Percentiles rank a stretch among this genome's conserved stretches.
Conservation (phyloP, 768 basidiomycete genomes). For the Mycena olivaceomarginata region DNA sequence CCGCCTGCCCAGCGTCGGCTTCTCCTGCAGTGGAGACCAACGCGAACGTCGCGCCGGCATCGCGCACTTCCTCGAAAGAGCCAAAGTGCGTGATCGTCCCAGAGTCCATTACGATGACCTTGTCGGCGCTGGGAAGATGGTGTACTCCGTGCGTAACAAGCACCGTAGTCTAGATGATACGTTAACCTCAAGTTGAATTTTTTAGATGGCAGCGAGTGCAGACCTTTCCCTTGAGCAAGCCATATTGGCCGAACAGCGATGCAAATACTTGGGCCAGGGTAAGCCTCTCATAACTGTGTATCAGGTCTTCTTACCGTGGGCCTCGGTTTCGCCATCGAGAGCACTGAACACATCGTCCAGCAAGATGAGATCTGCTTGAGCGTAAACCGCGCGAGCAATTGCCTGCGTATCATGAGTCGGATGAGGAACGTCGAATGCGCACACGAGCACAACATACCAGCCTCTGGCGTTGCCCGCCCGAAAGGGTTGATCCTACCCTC, state of each 20-base stretch:
- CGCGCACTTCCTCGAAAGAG: slow-evolving; percentile 35
- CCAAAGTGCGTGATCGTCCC: slow-evolving; percentile 36
- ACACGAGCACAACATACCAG: neutral
- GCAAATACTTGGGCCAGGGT: slow-evolving; percentile 27
- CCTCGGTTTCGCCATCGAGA: slow-evolving; percentile 36
- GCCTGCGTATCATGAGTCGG: slow-evolving; percentile 3
- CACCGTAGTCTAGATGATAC: slow-evolving; percentile 29
- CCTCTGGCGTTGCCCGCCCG: slow-evolving; percentile 35
- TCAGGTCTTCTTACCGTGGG: slow-evolving; percentile 16
- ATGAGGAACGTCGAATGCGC: neutral
- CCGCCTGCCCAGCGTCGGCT: neutral
- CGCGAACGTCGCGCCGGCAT: slow-evolving; percentile 32
- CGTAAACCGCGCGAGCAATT: slow-evolving; percentile 38
- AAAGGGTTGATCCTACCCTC: slow-evolving; percentile 29
- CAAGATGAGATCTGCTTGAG: slow-evolving; percentile 34
- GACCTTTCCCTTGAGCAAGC: slow-evolving; percentile 38
- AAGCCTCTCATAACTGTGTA: neutral
- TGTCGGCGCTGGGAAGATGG: slow-evolving; percentile 39
- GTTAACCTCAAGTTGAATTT: neutral
- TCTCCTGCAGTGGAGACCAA: slow-evolving; percentile 7
- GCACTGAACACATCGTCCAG: slow-evolving; percentile 41
- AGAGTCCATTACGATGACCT: slow-evolving; percentile 34
- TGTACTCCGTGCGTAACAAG: slow-evolving; percentile 40
- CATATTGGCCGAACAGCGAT: slow-evolving; percentile 31
- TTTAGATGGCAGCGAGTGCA: too few species aligned